Evolutionary conservation across 2,329 filamentous ascomycete genomes (phyloP).

Genomic region (Coniosporium tulheliwenetii): DNA sequence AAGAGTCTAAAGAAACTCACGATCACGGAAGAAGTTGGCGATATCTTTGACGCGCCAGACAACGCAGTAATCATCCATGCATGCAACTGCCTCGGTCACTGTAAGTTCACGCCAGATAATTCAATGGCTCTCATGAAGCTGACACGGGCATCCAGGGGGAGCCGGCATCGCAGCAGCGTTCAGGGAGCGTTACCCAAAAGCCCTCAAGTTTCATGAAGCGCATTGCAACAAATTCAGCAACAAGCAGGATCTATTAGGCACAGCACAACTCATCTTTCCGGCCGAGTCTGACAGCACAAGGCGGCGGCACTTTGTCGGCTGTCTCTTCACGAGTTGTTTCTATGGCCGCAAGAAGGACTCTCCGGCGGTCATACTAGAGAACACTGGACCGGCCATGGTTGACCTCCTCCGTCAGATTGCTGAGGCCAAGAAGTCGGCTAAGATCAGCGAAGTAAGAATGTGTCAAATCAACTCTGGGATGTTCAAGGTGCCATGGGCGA

Average conservation of each 20-base stretch:
- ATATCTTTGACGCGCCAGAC: constrained; percentile 37
- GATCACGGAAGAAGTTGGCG: constrained; percentile 17
- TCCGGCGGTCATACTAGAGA: constrained; percentile 27
- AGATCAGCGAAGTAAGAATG: constrained; percentile 25
- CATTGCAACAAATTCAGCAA: constrained; percentile 26
- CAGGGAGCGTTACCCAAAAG: constrained; percentile 32
- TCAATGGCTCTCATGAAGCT: too few relatives aligned
- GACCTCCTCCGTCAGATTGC: constrained; percentile 30
- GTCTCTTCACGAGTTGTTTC: constrained; percentile 39
- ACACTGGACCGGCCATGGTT: constrained; percentile 32
- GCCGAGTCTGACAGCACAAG: constrained; percentile 6
- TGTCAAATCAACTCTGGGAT: constrained; percentile 42
- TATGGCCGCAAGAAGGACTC: constrained; percentile 30
- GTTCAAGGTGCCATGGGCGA: constrained; percentile 39
- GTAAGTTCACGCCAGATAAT: too few relatives aligned
- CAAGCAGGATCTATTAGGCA: constrained; percentile 1
- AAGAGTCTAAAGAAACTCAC: background rate
- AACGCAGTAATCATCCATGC: constrained; percentile 39
- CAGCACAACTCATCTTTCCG: constrained; percentile 3
- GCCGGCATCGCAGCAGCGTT: constrained; percentile 41
- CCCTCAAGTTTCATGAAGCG: constrained; percentile 29
- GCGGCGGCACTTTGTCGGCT: constrained; percentile 37
- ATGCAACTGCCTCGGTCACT: constrained; percentile 41
- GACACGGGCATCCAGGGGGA: constrained; percentile 22
- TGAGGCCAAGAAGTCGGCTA: constrained; percentile 7